Base-by-base conservation (phyloP, 352 stramenopile genomes). In the Aphanomyces stellatus region DNA sequence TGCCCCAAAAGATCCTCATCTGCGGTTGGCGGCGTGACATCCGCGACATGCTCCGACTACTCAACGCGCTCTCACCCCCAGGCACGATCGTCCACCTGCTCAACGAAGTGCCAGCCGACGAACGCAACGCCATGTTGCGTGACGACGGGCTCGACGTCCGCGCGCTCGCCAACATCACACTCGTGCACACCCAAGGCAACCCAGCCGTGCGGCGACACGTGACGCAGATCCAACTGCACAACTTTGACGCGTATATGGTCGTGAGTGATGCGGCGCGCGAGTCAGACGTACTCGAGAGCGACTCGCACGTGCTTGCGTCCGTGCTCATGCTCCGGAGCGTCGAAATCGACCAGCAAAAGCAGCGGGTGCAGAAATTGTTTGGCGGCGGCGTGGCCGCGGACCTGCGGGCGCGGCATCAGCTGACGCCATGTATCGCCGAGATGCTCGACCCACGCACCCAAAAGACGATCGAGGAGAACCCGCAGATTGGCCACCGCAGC, bases 21-120 rank as follows among this genome's bases (percentile, higher is more conserved):
- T 94, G 83, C 46, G 88, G 88, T 1, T 96, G 87, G 88, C 82
- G 88, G 40, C 82, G 88, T 42, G 88, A 96, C 69, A 88, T 96
- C 53, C 83, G 87, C 24, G 88, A 96, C 56, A 94, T 96, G 77
- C 91, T 96, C 49, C 71, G 78, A 31, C 56, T 93, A 22, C 78
- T 96, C 2, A 85, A 96, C 69, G 76, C 81, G 19, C 66, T 93
- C 11, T 85, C 93, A 3, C 46, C 72, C 1, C 71, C 72, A 5
- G 76, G 71, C 27, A 91, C 76, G 0, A 82, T 94, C 41, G 61
- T 96, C 1, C 80, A 93, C 59, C 85, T 96, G 66, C 77, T 96
- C 46, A 94, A 87, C 49, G 77, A 88, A 60, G 80, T 95, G 33
- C 78, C 81, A 0, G 46, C 76, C n/a, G 56, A 88, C 28, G 55